Evolutionary conservation across 306 rosid genomes (phyloP).

Genomic region (Vigna nakashimae): DNA sequence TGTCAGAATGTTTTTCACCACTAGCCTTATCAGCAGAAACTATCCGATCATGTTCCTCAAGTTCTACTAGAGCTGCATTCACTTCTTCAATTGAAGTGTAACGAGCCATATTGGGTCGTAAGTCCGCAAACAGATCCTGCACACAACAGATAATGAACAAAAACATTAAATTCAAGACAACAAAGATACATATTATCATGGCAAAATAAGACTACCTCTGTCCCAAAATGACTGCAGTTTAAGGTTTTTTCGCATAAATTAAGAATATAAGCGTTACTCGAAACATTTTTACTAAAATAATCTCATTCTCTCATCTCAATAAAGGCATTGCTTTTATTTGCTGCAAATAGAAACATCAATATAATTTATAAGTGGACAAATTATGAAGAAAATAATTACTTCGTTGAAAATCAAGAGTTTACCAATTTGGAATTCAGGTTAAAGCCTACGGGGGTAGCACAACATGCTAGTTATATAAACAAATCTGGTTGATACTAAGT

Average conservation of each 20-base stretch:
- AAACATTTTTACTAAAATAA: too few relatives aligned
- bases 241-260: too few relatives aligned
- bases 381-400: too few relatives aligned
- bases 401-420: too few relatives aligned
- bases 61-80: conserved; percentile 84
- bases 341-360: too few relatives aligned
- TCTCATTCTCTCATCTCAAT: too few relatives aligned
- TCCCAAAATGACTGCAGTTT: background rate
- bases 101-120: conserved; percentile 93
- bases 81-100: conserved; percentile 83
- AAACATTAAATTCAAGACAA: conserved; percentile 29
- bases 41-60: conserved; percentile 78
- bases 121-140: conserved; percentile 93
- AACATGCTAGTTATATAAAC: conserved; percentile 14
- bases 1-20: conserved; percentile 75
- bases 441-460: too few relatives aligned
- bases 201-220: background rate
- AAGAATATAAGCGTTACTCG: too few relatives aligned
- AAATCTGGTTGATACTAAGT: conserved; percentile 12
- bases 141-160: conserved; percentile 32
- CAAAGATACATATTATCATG: background rate
- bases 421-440: too few relatives aligned
- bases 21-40: conserved; percentile 70
- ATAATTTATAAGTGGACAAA: too few relatives aligned
- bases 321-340: too few relatives aligned